Percentiles rank a stretch among this genome's conserved stretches.
phyloP scores from a whole-genome alignment of 2,329 filamentous ascomycete genomes.

The Eutypella sp. region DNA sequence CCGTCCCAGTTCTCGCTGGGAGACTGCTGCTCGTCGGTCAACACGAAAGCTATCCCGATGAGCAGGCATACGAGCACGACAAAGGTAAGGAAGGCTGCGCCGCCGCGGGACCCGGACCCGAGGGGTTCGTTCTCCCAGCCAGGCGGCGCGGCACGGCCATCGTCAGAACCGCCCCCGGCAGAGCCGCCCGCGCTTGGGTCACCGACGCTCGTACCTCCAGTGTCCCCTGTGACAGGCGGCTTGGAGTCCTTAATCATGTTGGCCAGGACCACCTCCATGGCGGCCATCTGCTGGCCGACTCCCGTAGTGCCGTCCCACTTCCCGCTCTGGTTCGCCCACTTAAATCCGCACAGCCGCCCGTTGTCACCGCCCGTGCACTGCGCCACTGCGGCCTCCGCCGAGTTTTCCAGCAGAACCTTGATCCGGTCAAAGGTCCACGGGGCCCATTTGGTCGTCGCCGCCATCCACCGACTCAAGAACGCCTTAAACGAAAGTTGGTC shows the following conservation, averaged over 20 bases:
- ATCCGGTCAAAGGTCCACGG: constrained; percentile 51
- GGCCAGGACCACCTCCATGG: constrained; percentile 59
- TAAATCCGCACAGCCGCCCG: constrained; percentile 54
- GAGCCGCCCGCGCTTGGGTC: constrained; percentile 41
- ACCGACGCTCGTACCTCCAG: constrained; percentile 46
- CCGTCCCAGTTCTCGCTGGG: constrained; percentile 19
- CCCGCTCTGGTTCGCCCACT: constrained; percentile 48
- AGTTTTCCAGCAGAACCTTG: constrained; percentile 48
- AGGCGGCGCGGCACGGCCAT: constrained; percentile 13
- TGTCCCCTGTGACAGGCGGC: constrained; percentile 33
- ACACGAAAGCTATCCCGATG: constrained; percentile 45
- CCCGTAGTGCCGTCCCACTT: constrained; percentile 56
- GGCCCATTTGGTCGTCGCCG: constrained; percentile 57
- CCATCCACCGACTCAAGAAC: constrained; percentile 58
- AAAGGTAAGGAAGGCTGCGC: constrained; percentile 61
- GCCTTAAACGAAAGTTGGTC: constrained; percentile 63
- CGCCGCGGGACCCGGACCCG: constrained; percentile 59
- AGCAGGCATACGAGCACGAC: constrained; percentile 50
- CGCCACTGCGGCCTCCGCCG: constrained; percentile 51
- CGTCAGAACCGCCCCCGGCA: constrained; percentile 38
- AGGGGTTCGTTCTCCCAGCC: constrained; percentile 30
- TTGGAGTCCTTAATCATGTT: constrained; percentile 48
- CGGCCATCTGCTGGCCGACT: constrained; percentile 67
- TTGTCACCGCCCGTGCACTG: constrained; percentile 55
- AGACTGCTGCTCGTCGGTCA: constrained; percentile 40